Conservation (phyloP, 1,284 basidiomycete species). For the Thecaphora thlaspeos region DNA sequence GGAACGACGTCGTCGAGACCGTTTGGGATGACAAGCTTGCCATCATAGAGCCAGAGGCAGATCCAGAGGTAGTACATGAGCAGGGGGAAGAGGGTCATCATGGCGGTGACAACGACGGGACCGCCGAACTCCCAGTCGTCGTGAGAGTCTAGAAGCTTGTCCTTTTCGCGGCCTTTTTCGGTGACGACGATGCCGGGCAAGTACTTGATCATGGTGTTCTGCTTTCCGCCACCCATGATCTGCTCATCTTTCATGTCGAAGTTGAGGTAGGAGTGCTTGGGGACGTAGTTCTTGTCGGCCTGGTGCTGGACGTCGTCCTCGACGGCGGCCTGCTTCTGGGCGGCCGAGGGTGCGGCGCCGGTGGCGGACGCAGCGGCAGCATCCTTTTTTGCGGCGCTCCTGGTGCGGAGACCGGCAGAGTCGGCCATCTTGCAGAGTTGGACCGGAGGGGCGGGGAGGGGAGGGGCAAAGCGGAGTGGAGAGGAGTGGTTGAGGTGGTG, state of each 20-base stretch:
- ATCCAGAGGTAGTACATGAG: conserved; percentile 99
- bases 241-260: conserved; percentile 52
- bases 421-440: too few species aligned
- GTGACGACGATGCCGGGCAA: conserved; percentile 55
- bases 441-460: too few species aligned
- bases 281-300: conserved; percentile 24
- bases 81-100: conserved; percentile 90
- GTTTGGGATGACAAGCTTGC: conserved; percentile 73
- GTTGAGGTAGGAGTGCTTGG: conserved; percentile 44
- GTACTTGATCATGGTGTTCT: conserved; percentile 45
- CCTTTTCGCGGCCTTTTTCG: conserved; percentile 49
- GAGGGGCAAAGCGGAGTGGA: too few species aligned
- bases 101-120: conserved; percentile 81
- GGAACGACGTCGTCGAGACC: conserved; percentile 74
- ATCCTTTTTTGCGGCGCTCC: conserved; percentile 20
- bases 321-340: conserved; percentile 26
- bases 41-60: conserved; percentile 94
- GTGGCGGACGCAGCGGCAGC: conserved; percentile 5
- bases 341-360: conserved; percentile 7
- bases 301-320: conserved; percentile 18
- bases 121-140: conserved; percentile 80
- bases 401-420: conserved; percentile 32
- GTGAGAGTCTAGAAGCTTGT: conserved; percentile 55
- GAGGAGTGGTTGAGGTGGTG: too few species aligned
- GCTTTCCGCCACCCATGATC: conserved; percentile 54